Base-by-base conservation (phyloP, 805 yeast genomes). In the Candida silvatica region DNA sequence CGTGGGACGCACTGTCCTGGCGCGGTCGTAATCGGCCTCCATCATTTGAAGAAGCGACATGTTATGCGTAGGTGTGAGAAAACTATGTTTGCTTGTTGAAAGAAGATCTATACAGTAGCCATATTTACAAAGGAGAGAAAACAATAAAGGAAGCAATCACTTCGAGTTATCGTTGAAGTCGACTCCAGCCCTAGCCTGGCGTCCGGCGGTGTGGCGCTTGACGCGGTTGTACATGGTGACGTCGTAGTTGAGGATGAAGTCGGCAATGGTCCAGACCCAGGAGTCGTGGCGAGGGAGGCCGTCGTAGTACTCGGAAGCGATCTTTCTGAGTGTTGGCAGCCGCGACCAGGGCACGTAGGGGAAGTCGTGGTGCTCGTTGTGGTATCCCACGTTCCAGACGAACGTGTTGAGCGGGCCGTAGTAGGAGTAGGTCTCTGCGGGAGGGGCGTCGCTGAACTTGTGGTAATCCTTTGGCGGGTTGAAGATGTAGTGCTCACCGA, bases 341-440 rank as follows among this genome's bases (percentile, higher is more conserved):
- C 76, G 73, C 1, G 92, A 71, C 97, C 97, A 87, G 1, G 96
- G 90, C 47, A 87, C 71, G 54, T 78, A 87, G 2, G 97, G 97
- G 67, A 87, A 87, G 60, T 87, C 97, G 53, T 87, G 97, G 57
- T 87, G 97, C 58, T 87, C 97, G 49, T 83, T 86, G 58, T 87
- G 97, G 53, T 84, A 76, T 2, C 97, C 97, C 6, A 86, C 96
- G 48, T 87, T 87, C 90, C 94, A 87, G 2, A 92, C 84, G 43
- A 88, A 60, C 27, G 67, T 39, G 51, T 87, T 87, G 45, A 87
- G 66, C 18, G 74, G 59, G 0, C 97, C 97, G 49, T 87, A 87
- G 59, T 87, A 87, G 6, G 94, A 81, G 52, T 78, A 87, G 0
- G 97, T 87, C 53, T 87, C 97, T 6, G 73, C 61, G 0, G 90